phyloP scores from a whole-genome alignment of 768 basidiomycete genomes.

The Podaxis rugospora region DNA sequence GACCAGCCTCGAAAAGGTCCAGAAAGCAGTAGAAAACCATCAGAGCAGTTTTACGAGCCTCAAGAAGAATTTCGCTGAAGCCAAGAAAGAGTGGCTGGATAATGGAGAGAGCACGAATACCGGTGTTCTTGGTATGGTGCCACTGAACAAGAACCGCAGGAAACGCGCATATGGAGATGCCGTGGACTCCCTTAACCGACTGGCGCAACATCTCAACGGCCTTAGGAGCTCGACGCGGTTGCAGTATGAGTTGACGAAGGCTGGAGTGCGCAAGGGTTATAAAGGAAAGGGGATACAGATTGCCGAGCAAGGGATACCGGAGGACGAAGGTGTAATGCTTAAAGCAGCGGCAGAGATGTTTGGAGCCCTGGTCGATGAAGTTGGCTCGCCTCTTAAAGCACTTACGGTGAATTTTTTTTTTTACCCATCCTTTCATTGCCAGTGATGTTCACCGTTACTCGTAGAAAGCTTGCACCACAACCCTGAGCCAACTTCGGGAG shows the following conservation, averaged over 20 bases:
- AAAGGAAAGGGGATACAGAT: slow-evolving; percentile 14
- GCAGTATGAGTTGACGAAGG: slow-evolving; percentile 77
- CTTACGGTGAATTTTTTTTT: slow-evolving; percentile 55
- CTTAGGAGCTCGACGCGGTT: slow-evolving; percentile 78
- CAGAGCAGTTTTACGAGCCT: slow-evolving; percentile 87
- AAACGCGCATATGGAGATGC: slow-evolving; percentile 79
- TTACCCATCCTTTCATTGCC: neutral
- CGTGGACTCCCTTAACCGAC: slow-evolving; percentile 78
- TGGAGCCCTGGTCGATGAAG: slow-evolving; percentile 73
- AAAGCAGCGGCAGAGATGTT: slow-evolving; percentile 70
- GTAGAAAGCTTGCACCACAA: slow-evolving; percentile 57
- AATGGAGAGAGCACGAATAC: slow-evolving; percentile 15
- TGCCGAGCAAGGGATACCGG: slow-evolving; percentile 10
- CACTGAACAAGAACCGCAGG: slow-evolving; percentile 20
- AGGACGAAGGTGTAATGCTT: slow-evolving; percentile 39
- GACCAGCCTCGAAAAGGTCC: slow-evolving; percentile 58
- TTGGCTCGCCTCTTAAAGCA: slow-evolving; percentile 72
- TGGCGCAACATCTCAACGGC: slow-evolving; percentile 93
- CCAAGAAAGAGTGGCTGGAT: slow-evolving; percentile 75
- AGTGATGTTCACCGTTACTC: neutral
- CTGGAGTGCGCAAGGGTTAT: slow-evolving; percentile 29
- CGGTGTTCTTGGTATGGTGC: slow-evolving; percentile 12
- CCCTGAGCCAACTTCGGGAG: slow-evolving; percentile 59
- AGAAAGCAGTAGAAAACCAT: slow-evolving; percentile 79
- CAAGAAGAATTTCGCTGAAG: slow-evolving; percentile 82